Percentiles rank a stretch among this genome's conserved stretches.
These are phyloP conservation scores for Adenanthera pavonina DNA, from an alignment of 306 rosid species.

Conservation along the genomic window DNA sequence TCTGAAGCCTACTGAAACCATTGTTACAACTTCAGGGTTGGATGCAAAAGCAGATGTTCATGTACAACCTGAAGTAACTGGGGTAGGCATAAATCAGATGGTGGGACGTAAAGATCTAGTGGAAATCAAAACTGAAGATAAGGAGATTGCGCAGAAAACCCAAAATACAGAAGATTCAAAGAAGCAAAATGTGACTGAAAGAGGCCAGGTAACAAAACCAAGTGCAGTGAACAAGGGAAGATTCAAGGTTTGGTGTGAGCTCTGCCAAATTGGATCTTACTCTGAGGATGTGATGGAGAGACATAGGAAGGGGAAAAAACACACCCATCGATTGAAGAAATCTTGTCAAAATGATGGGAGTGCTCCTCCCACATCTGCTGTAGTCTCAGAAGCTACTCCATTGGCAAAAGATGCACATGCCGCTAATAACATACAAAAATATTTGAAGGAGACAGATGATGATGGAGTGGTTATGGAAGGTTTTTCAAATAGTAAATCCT, in stretches of 20 bases:
- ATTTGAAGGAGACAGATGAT: no score
- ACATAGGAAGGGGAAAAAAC: conserved; percentile 60
- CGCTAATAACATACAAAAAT: no score
- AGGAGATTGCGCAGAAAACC: conserved; percentile 21
- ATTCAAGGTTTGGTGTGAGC: conserved; percentile 51
- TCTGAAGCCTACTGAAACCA: conserved; percentile 8
- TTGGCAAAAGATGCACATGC: conserved; percentile 25
- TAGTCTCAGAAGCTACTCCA: conserved; percentile 22
- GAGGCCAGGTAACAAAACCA: background rate
- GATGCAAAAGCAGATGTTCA: conserved; percentile 24
- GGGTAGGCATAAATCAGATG: conserved; percentile 20
- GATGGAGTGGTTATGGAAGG: background rate
- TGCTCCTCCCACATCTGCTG: background rate
- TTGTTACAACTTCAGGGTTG: conserved; percentile 23
- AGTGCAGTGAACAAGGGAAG: background rate
- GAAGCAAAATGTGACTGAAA: conserved; percentile 16
- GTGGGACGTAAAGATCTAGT: background rate
- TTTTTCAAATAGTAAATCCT: no score
- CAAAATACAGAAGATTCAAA: conserved; percentile 13
- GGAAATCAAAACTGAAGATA: conserved; percentile 29
- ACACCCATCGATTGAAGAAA: conserved; percentile 25
- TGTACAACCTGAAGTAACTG: background rate
- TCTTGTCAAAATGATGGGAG: background rate
- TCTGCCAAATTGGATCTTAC: conserved; percentile 47
- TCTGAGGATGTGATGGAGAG: conserved; percentile 36